Conservation (phyloP, 345 rosid species). For the Cardamine resedifolia region DNA sequence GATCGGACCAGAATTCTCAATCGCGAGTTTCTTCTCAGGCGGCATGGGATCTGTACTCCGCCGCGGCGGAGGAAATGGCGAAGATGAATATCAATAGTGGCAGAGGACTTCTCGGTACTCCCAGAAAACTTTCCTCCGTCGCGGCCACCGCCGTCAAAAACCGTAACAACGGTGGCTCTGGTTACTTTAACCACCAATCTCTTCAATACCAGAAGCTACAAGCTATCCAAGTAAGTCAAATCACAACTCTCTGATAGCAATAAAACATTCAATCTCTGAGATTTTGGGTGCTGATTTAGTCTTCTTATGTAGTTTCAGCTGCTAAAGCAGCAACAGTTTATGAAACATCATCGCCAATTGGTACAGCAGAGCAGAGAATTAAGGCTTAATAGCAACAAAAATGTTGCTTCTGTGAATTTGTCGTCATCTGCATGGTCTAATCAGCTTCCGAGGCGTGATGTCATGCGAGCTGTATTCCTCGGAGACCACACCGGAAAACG, state of each 20-base stretch:
- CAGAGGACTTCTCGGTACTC: conserved; percentile 37
- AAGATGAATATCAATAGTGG: conserved; percentile 34
- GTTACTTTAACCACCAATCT: conserved; percentile 37
- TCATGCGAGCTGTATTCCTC: conserved; percentile 61
- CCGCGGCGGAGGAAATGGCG: conserved; percentile 61
- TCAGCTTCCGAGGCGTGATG: conserved; percentile 28
- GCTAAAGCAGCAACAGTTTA: conserved; percentile 53
- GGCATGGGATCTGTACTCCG: conserved; percentile 56
- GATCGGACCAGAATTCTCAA: neutral
- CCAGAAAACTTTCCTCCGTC: conserved; percentile 31
- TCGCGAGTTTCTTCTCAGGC: conserved; percentile 42
- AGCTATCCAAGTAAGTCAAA: conserved; percentile 49
- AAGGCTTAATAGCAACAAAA: neutral
- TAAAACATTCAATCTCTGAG: neutral
- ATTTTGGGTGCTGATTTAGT: neutral
- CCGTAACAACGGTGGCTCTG: conserved; percentile 34
- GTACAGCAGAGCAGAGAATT: conserved; percentile 30
- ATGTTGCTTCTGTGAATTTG: conserved; percentile 37
- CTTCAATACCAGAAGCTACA: conserved; percentile 56
- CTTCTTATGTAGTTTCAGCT: conserved; percentile 49
- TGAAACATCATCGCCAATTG: conserved; percentile 43
- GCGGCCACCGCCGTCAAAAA: conserved; percentile 34
- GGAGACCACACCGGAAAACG: conserved; percentile 48
- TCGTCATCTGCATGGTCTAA: conserved; percentile 64
- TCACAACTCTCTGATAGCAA: neutral